These are phyloP conservation scores for Silene coronaria DNA, from an alignment of 179 eudicot species.

Conservation along the genomic window DNA sequence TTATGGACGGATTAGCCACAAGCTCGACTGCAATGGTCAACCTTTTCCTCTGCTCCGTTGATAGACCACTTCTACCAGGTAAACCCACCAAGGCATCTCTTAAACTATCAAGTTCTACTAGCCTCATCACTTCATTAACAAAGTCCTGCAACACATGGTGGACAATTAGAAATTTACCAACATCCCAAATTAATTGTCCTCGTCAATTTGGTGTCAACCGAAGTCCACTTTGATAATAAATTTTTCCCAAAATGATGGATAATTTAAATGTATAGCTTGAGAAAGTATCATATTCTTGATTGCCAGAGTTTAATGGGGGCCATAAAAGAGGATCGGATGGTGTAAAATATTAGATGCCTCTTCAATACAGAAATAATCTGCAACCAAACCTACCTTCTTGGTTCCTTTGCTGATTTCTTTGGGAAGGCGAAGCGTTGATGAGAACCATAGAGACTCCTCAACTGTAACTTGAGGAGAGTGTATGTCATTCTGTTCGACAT, in stretches of 20 bases:
- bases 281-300: not conserved
- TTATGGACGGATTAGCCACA: conserved; percentile 93
- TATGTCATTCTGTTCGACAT: conserved; percentile 84
- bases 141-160: conserved; percentile 51
- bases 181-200: not conserved
- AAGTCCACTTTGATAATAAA: not conserved
- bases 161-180: not conserved
- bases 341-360: not conserved
- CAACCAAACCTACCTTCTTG: conserved; percentile 38
- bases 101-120: conserved; percentile 71
- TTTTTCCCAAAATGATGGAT: not conserved
- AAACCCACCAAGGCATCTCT: conserved; percentile 77
- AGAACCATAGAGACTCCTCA: conserved; percentile 73
- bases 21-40: conserved; percentile 92
- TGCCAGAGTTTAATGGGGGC: not conserved
- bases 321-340: not conserved
- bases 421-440: conserved; percentile 75
- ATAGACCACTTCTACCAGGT: conserved; percentile 71
- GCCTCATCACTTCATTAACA: conserved; percentile 77
- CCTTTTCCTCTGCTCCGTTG: conserved; percentile 88
- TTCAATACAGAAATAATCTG: not conserved
- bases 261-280: not conserved
- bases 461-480: conserved; percentile 96
- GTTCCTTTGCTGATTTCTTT: conserved; percentile 47
- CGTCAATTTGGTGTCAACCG: not conserved